Conservation (phyloP, 225 moss, liverwort and hornwort species). For the Physcomitrium patens region DNA sequence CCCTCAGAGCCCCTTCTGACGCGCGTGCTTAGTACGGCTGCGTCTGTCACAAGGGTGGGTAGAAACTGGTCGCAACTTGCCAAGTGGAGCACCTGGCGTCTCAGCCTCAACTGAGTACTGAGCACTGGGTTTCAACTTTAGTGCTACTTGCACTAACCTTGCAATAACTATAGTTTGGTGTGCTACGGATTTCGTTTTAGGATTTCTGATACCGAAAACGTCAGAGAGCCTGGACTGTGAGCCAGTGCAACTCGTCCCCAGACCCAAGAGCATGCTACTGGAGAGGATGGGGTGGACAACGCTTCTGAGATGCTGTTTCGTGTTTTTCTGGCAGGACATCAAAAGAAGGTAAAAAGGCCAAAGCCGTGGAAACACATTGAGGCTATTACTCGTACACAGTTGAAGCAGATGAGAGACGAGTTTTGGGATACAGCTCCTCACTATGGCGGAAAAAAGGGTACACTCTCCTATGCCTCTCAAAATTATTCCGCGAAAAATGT, state of each 20-base stretch:
- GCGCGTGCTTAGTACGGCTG: too few species aligned
- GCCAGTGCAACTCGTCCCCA: too few species aligned
- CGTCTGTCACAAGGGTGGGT: too few species aligned
- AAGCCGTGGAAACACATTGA: slow-evolving; percentile 74
- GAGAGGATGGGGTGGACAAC: not conserved
- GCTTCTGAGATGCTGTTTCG: not conserved
- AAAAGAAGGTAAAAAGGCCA: slow-evolving; percentile 66
- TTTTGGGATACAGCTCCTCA: slow-evolving; percentile 79
- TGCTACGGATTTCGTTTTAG: too few species aligned
- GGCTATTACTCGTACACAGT: slow-evolving; percentile 50
- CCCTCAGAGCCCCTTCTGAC: too few species aligned
- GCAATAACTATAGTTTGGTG: not conserved
- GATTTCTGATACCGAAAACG: too few species aligned
- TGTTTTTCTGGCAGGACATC: slow-evolving; percentile 52
- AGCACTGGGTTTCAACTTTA: not conserved
- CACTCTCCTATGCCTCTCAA: slow-evolving; percentile 9
- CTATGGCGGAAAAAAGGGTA: slow-evolving; percentile 80
- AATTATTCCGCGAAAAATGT: not conserved
- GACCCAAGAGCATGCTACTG: not conserved
- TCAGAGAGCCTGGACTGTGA: too few species aligned
- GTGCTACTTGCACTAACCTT: not conserved
- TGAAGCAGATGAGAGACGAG: slow-evolving; percentile 76
- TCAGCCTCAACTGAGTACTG: not conserved
- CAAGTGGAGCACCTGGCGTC: too few species aligned
- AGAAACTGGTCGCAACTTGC: too few species aligned